Percentiles rank a stretch among this genome's conserved stretches.
Evolutionary conservation across 768 basidiomycete species (phyloP).

Genomic region (Lepiota subincarnata): DNA sequence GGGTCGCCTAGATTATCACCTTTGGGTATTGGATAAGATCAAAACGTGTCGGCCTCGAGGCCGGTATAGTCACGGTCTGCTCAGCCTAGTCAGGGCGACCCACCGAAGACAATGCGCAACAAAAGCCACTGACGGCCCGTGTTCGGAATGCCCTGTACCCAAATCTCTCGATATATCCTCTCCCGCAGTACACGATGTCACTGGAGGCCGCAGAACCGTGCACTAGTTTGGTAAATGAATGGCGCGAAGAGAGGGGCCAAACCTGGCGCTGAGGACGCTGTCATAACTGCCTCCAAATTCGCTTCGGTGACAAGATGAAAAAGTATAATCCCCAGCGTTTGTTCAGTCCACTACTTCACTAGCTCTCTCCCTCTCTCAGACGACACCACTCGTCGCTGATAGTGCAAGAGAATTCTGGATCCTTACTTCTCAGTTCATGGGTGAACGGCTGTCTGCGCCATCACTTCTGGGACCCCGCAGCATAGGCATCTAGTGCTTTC

Average conservation of each 20-base stretch:
- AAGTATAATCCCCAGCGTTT: neutral
- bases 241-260: neutral
- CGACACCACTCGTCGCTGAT: neutral
- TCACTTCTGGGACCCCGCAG: neutral
- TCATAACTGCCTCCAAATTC: neutral
- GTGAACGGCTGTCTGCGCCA: neutral
- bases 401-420: neutral
- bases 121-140: slow-evolving; percentile 8
- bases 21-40: slow-evolving; percentile 35
- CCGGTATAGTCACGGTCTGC: slow-evolving; percentile 14
- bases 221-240: neutral
- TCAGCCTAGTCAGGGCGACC: slow-evolving; percentile 1
- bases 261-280: slow-evolving; percentile 5
- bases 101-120: slow-evolving; percentile 5
- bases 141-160: slow-evolving; percentile 14
- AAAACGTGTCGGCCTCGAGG: slow-evolving; percentile 48
- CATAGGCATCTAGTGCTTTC: neutral
- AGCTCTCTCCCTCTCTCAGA: neutral
- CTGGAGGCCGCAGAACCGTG: neutral
- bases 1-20: slow-evolving; percentile 31
- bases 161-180: neutral
- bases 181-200: neutral
- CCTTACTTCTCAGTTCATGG: neutral
- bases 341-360: neutral
- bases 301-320: slow-evolving; percentile 1